Percentiles rank a stretch among this genome's conserved stretches.
phyloP scores from a whole-genome alignment of 257 asterid genomes.

The Nyctanthes arbortristis region DNA sequence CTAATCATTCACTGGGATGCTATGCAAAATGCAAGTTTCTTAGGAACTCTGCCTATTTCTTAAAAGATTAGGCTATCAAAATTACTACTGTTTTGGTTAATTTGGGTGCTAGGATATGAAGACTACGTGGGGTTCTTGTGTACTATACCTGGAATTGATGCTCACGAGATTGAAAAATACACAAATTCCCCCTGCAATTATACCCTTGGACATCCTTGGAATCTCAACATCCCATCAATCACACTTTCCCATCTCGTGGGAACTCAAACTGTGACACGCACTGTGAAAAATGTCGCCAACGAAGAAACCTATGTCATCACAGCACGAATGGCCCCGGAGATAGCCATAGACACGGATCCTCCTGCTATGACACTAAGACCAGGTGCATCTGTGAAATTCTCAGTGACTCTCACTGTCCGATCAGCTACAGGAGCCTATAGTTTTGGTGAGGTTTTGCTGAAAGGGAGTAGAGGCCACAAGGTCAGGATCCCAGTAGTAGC shows the following conservation, averaged over 20 bases:
- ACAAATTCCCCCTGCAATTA: slow-evolving; percentile 85
- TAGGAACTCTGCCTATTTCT: background rate
- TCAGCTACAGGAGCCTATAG: slow-evolving; percentile 78
- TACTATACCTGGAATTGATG: slow-evolving; percentile 78
- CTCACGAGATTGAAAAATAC: slow-evolving; percentile 65
- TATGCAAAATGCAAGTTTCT: background rate
- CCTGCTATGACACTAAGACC: slow-evolving; percentile 95
- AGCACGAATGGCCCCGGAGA: slow-evolving; percentile 85
- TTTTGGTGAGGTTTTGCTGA: slow-evolving; percentile 84
- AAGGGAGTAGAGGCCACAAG: slow-evolving; percentile 93
- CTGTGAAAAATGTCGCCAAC: slow-evolving; percentile 75
- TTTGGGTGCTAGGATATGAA: slow-evolving; percentile 53
- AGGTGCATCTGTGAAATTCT: slow-evolving; percentile 61
- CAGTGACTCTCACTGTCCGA: slow-evolving; percentile 73
- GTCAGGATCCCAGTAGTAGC: slow-evolving; percentile 88
- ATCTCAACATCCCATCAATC: slow-evolving; percentile 84
- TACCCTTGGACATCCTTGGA: slow-evolving; percentile 83
- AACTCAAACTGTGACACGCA: slow-evolving; percentile 74
- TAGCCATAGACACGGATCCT: slow-evolving; percentile 86
- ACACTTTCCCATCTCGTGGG: slow-evolving; percentile 90
- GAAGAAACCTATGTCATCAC: slow-evolving; percentile 90
- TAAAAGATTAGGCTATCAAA: slow-evolving; percentile 3
- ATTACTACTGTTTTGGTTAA: slow-evolving; percentile 17
- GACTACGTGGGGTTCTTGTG: slow-evolving; percentile 97
- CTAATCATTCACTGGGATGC: background rate